Base-by-base conservation (phyloP, 495 filamentous ascomycete species). In the Podospora pseudoanserina region DNA sequence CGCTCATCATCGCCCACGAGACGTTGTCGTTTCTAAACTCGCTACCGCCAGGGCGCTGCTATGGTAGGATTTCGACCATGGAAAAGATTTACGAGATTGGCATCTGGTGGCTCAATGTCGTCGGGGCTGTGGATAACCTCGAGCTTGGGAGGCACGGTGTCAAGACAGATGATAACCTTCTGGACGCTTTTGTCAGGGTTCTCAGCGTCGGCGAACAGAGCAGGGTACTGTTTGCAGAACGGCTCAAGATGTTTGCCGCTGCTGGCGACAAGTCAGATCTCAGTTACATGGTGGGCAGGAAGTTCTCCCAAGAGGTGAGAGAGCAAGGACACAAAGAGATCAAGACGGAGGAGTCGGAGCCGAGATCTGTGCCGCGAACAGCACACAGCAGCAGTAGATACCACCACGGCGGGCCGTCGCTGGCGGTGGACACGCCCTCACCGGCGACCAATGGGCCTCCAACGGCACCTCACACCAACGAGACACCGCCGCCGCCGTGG, bases 51-150 rank as follows among this genome's bases (percentile, higher is more conserved):
- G 39, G 39, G 5, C 39, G 39, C 39, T 49, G 13, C 39, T 49
- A 49, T 1, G 13, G 39, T 11, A 49, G 39, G 39, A 16, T 49
- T 2, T 77, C 81, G 1, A 82, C 82, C n/a, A 82, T 88, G 23
- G 79, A 85, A 67, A 87, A 85, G 72, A 77, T 87, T 27, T 84
- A 86, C 67, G 83, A 87, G 66, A 81, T 87, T 61, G 77, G 80
- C 11, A 82, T 81, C 66, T 84, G 83, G 7, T 85, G 85, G 71
- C 76, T 84, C 4, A 83, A 86, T 70, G 83, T 87, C 11, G 39
- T 49, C 13, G 39, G 39, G 39, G 39, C 39, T 13, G 39, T 49
- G 6, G 39, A 49, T 13, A 49, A 49, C 39, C 75, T 87, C 60
- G 74, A 71, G 55, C n/a, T 58, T 11, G 23, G n/a, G 5, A 15